Percentiles rank a stretch among this genome's conserved stretches.
Conservation (phyloP, 2,329 filamentous ascomycete species). For the Phialophora expanda region DNA sequence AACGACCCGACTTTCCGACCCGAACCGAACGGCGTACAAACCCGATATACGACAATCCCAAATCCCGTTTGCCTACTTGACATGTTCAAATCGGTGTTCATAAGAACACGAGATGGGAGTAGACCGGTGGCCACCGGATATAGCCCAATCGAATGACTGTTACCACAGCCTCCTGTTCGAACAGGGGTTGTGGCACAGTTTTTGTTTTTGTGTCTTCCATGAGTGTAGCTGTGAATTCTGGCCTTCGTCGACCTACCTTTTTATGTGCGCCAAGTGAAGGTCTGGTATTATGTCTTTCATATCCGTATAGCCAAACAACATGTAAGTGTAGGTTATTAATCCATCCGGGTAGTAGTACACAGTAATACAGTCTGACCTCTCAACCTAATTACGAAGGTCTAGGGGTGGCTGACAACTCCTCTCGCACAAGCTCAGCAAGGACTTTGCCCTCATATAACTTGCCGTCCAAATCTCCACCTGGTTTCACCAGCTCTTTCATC, state of each 20-base stretch:
- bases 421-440: slow-evolving; percentile 49
- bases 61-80: not conserved
- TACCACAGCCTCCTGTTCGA: not conserved
- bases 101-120: slow-evolving; percentile 3
- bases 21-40: not conserved
- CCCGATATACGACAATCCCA: not conserved
- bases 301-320: not conserved
- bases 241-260: not conserved
- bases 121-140: not conserved
- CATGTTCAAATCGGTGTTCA: slow-evolving; percentile 6
- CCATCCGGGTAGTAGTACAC: slow-evolving; percentile 9
- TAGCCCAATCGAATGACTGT: not conserved
- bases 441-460: slow-evolving; percentile 52
- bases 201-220: not conserved
- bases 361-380: slow-evolving; percentile 2
- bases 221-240: not conserved
- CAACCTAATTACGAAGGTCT: slow-evolving; percentile 16
- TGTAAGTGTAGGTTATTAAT: not conserved
- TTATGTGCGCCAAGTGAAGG: not conserved
- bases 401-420: slow-evolving; percentile 36
- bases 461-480: slow-evolving; percentile 50
- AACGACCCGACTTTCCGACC: not conserved
- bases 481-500: slow-evolving; percentile 50
- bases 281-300: not conserved
- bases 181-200: not conserved